Base-by-base conservation (phyloP, 345 rosid species). In the Salix koriyanagi region DNA sequence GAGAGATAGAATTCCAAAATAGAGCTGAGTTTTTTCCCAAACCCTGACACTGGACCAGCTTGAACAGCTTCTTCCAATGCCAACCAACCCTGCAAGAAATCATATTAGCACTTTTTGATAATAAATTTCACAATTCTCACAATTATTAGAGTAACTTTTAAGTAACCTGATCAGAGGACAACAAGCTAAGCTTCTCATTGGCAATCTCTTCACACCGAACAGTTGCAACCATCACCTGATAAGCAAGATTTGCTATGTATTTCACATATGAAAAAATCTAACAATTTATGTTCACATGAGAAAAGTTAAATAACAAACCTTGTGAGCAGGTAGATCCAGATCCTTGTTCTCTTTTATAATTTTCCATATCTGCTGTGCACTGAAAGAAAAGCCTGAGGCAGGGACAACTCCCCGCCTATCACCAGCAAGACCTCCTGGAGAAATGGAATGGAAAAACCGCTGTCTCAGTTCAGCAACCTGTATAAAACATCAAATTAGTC, bases 351-450 rank as follows among this genome's bases (percentile, higher is more conserved):
- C 85, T 73, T 73, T 83, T 71, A 83, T 83, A 58, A 70, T 73
- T 68, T 73, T 83, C 85, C 85, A 83, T 21, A 83, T 83, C 52
- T 79, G 80, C 48, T 76, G 83, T 2, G 78, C 77, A 73, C 83
- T 73, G 41, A 76, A 76, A 67, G 85, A 72, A 76, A 83, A 83
- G 37, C 80, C 85, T 8, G 85, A 79, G 44, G 85, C 85, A 52
- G 85, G 83, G 58, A 76, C 80, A 69, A 79, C 80, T 46, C 83
- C 80, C 36, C 72, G 64, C 60, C 85, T 76, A 56, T 83, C 85
- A 76, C 85, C 85, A 72, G 83, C 85, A 26, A 83, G 80, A 56
- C 85, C 80, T 76, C 85, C 85, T 46, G 85, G 83, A 76, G 80
- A 83, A 62, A 73, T 79, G 48, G 85, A 83, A 44, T 79, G 85